Base-by-base conservation (phyloP, 768 basidiomycete genomes). In the Gymnopilus junonius region DNA sequence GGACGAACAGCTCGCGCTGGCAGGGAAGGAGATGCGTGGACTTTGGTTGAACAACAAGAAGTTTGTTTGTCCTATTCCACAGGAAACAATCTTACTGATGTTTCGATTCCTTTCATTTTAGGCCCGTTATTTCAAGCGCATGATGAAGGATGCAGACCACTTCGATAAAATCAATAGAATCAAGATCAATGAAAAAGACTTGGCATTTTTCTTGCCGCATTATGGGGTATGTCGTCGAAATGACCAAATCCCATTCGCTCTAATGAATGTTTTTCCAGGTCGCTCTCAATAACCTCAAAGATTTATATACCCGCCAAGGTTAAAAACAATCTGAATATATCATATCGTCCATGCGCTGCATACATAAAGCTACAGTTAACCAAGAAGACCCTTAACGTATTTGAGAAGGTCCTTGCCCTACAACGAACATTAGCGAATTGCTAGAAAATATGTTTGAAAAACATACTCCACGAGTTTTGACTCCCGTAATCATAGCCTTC, bases 1-100 rank as follows among this genome's bases (percentile, higher is more conserved):
- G 97, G 97, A 21, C 85, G 97, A 45, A 99, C 97, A 5, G 97
- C 97, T 2, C 85, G 97, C 55, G 97, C 97, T 3, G 97, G 97
- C 8, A 82, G 92, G 48, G 77, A 78, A 21, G 97, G 97, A 6
- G 86, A 92, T 65, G 95, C 96, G 2, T 99, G 97, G 97, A 92
- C 92, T 1, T 76, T 99, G 69, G 93, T 99, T 7, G 97, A 99
- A 79, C 92, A 95, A 73, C 96, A 97, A 73, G 93, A 94, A 83
- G 92, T 89, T 39, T 40, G 56, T 42, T 5, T 31, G 17, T 40
- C 27, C 40, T 14, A 48, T 20, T 51, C 8, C 27, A n/a, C 17
- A 20, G 17, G n/a, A 32, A 51, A n/a, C 21, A 35, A 39, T 42
- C 8, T 29, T 62, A 12, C 32, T 32, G n/a, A 23, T 62, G 14